These are phyloP conservation scores for Cystobasidium onofrii DNA, from an alignment of 768 basidiomycete species.

Conservation along the genomic window DNA sequence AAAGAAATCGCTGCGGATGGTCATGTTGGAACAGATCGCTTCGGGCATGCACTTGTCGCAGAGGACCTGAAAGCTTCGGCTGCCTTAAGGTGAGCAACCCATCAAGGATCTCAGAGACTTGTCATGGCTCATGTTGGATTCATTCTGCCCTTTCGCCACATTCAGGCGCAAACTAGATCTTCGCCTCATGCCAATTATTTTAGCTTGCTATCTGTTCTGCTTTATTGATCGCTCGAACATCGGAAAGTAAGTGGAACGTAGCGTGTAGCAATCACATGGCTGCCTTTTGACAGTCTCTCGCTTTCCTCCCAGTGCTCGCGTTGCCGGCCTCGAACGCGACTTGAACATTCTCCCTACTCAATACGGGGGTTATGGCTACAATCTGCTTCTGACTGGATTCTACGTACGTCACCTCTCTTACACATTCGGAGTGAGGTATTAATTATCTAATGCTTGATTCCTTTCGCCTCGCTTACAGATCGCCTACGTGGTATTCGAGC, in stretches of 20 bases:
- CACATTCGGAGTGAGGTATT: too few species aligned
- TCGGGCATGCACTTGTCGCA: not conserved
- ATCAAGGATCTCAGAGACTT: not conserved
- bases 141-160: too few species aligned
- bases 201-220: conserved; percentile 7
- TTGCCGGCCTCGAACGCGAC: conserved; percentile 6
- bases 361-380: not conserved
- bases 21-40: conserved; percentile 1
- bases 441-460: too few species aligned
- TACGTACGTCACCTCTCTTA: not conserved
- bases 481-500: not conserved
- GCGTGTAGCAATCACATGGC: not conserved
- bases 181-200: not conserved
- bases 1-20: not conserved
- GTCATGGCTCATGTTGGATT: not conserved
- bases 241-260: not conserved
- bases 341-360: not conserved
- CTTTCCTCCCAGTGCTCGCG: not conserved
- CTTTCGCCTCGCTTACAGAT: too few species aligned
- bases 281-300: too few species aligned
- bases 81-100: not conserved
- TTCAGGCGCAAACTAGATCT: conserved; percentile 13
- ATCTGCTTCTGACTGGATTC: not conserved
- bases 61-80: conserved; percentile 1
- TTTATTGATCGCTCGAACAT: conserved; percentile 11